phyloP scores from a whole-genome alignment of 306 rosid species.

The Comarum palustre region DNA sequence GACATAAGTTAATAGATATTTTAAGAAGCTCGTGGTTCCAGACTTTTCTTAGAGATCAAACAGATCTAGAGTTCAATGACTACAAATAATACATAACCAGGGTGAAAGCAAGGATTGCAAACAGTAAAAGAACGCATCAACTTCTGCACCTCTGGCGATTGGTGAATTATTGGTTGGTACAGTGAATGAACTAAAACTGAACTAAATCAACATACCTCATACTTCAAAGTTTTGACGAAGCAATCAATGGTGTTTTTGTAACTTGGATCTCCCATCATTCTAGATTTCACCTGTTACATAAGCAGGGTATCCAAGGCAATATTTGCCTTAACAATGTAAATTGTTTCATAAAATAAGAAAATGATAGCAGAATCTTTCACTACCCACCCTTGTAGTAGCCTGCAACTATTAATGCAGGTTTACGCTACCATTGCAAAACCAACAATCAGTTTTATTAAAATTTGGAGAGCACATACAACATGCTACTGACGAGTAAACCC shows the following conservation, averaged over 20 bases:
- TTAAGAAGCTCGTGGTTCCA: neutral
- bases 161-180: neutral
- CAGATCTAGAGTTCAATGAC: neutral
- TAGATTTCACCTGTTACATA: constrained; percentile 78
- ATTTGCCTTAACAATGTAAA: constrained; percentile 27
- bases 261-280: constrained; percentile 98
- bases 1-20: constrained; percentile 19
- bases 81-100: neutral
- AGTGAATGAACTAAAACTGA: constrained; percentile 5
- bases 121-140: neutral
- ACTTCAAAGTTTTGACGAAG: constrained; percentile 72
- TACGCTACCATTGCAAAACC: constrained; percentile 11
- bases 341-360: constrained; percentile 20
- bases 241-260: constrained; percentile 89
- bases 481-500: neutral
- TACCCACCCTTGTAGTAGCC: constrained; percentile 28
- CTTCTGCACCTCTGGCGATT: neutral
- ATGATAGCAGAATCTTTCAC: constrained; percentile 31
- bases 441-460: constrained; percentile 6
- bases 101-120: neutral
- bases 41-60: neutral
- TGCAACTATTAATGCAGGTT: constrained; percentile 10
- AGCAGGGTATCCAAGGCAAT: constrained; percentile 32
- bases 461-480: neutral
- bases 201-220: constrained; percentile 61